Conservation (phyloP, 2,329 filamentous ascomycete species). For the Talaromyces sp. region DNA sequence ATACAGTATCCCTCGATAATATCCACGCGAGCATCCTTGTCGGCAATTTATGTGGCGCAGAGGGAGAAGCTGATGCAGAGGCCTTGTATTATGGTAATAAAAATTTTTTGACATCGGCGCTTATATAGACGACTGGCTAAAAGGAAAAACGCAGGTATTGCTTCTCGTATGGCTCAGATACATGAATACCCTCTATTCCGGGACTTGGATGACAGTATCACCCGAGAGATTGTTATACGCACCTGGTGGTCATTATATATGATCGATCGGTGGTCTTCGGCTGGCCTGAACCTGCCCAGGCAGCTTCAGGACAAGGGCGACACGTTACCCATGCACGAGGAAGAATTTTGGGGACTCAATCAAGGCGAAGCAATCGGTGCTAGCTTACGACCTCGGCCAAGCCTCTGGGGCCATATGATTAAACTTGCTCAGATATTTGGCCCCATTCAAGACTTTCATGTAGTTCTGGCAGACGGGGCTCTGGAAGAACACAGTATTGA, state of each 20-base stretch:
- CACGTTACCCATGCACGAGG: constrained; percentile 17
- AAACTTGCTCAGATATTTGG: constrained; percentile 36
- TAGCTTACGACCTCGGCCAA: constrained; percentile 32
- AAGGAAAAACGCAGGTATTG: no score
- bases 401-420: constrained; percentile 42
- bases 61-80: no score
- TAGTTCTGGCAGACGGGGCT: constrained; percentile 20
- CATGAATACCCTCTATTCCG: no score
- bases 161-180: no score
- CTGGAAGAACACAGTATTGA: constrained; percentile 6
- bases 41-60: no score
- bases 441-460: constrained; percentile 39
- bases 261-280: constrained; percentile 35
- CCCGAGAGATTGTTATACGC: constrained; percentile 28
- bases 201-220: constrained; percentile 15
- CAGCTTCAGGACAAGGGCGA: constrained; percentile 25
- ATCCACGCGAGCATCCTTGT: no score
- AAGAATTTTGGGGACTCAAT: background rate
- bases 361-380: background rate
- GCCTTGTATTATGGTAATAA: no score
- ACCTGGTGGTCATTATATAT: constrained; percentile 39
- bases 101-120: no score
- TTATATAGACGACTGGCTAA: no score
- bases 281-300: constrained; percentile 34
- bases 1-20: no score